Percentiles rank a stretch among this genome's conserved stretches.
phyloP scores from a whole-genome alignment of 495 filamentous ascomycete genomes.

The Podospora conica region DNA sequence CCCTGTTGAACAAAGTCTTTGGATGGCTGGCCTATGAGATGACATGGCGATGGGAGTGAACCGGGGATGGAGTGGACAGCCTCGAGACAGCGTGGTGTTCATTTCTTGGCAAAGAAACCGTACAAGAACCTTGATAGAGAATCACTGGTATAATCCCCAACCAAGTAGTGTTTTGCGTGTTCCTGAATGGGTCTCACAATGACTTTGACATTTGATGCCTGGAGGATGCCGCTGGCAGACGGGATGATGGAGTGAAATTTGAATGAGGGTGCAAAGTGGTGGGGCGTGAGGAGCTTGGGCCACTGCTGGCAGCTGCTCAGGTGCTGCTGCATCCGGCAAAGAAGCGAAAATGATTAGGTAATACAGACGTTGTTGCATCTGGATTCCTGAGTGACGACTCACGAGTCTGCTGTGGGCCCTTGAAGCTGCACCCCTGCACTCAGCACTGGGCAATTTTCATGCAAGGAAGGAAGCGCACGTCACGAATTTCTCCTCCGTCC shows the following conservation, averaged over 20 bases:
- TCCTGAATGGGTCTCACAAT: too few species aligned
- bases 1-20: background rate
- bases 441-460: background rate
- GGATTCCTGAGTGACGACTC: too few species aligned
- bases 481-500: slow-evolving; percentile 6
- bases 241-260: background rate
- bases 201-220: background rate
- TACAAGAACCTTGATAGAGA: background rate
- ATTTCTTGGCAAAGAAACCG: background rate
- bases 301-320: background rate
- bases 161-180: too few species aligned
- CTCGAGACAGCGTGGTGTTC: background rate
- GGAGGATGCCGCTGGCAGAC: background rate
- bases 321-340: background rate
- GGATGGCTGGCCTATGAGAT: background rate
- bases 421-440: background rate
- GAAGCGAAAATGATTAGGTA: background rate
- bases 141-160: background rate
- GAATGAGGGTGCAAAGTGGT: background rate
- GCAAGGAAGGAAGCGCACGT: background rate
- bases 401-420: too few species aligned
- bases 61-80: background rate
- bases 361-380: background rate
- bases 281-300: background rate
- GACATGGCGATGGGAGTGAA: background rate